phyloP scores from a whole-genome alignment of 805 yeast species.

The Debaryomyces prosopidis region DNA sequence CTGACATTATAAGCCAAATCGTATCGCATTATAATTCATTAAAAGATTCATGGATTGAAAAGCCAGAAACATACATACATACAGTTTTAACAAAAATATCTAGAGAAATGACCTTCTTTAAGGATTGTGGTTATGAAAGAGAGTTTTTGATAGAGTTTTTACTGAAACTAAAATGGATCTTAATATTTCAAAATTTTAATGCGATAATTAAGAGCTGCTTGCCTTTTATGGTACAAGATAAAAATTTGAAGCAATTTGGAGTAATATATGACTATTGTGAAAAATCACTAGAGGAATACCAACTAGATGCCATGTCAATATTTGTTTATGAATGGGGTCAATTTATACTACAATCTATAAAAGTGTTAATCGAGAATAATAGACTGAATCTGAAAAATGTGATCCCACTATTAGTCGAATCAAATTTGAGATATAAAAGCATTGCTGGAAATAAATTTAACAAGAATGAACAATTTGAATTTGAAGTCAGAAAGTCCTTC shows the following conservation, averaged over 20 bases:
- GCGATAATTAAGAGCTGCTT: constrained; percentile 17
- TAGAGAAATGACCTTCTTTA: constrained; percentile 19
- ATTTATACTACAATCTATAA: constrained; percentile 5
- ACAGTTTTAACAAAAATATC: constrained; percentile 12
- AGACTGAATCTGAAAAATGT: constrained; percentile 4
- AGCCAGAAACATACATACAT: constrained; percentile 15
- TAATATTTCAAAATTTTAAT: constrained; percentile 28
- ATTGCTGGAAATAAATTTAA: constrained; percentile 13
- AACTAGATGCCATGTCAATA: constrained; percentile 18
- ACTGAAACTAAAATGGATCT: constrained; percentile 27
- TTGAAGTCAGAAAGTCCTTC: constrained; percentile 33
- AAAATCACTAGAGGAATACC: constrained; percentile 16
- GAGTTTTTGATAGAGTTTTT: constrained; percentile 19
- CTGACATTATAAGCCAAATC: constrained; percentile 11
- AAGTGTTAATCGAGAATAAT: constrained; percentile 7
- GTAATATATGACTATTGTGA: constrained; percentile 20
- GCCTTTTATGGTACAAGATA: constrained; percentile 15
- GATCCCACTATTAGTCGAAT: constrained; percentile 12
- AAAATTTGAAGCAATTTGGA: constrained; percentile 12
- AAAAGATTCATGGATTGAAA: constrained; percentile 16
- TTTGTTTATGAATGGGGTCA: constrained; percentile 29
- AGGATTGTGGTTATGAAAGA: constrained; percentile 16
- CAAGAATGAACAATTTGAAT: constrained; percentile 22
- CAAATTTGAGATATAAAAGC: constrained; percentile 11
- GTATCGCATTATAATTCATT: constrained; percentile 14